phyloP scores from a whole-genome alignment of 495 filamentous ascomycete species.

The Arthonia radiata region DNA sequence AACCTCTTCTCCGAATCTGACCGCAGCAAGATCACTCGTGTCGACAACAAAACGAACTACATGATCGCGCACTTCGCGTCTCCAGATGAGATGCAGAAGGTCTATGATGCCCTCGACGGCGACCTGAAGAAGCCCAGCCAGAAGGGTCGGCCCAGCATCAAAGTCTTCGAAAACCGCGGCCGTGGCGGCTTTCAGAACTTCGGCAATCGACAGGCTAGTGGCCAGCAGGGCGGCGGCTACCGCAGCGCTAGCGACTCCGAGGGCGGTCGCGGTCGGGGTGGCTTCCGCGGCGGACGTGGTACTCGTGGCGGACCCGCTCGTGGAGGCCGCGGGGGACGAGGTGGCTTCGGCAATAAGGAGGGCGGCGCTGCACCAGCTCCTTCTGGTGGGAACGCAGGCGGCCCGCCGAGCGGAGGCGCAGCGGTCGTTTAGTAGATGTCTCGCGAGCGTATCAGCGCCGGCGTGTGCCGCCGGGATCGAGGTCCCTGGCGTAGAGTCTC shows the following conservation, averaged over 20 bases:
- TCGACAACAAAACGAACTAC: slow-evolving; percentile 55
- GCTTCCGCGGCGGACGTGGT: slow-evolving; percentile 37
- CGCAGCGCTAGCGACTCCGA: slow-evolving; percentile 33
- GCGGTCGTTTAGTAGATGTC: no score
- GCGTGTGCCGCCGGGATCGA: no score
- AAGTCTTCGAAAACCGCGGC: slow-evolving; percentile 47
- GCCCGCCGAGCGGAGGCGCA: no score
- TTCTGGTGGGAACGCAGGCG: no score
- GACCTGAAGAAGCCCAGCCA: slow-evolving; percentile 49
- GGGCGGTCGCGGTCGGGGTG: slow-evolving; percentile 43
- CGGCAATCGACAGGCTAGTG: slow-evolving; percentile 12
- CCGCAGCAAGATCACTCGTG: slow-evolving; percentile 44
- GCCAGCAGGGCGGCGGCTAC: no score
- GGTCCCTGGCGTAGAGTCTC: no score
- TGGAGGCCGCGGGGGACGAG: slow-evolving; percentile 25
- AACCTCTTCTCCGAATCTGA: slow-evolving; percentile 64
- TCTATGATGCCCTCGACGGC: slow-evolving; percentile 42
- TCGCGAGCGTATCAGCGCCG: no score
- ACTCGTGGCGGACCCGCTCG: no score
- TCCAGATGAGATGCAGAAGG: slow-evolving; percentile 51
- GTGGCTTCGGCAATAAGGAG: no score
- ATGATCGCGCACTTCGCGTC: slow-evolving; percentile 61
- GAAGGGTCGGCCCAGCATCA: slow-evolving; percentile 41
- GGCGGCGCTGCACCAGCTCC: no score
- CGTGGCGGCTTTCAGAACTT: slow-evolving; percentile 19